Evolutionary conservation across 139 green algal species (phyloP), one percentile per base, ranked within the genome.

Genomic region (Coelastrella sp.): DNA sequence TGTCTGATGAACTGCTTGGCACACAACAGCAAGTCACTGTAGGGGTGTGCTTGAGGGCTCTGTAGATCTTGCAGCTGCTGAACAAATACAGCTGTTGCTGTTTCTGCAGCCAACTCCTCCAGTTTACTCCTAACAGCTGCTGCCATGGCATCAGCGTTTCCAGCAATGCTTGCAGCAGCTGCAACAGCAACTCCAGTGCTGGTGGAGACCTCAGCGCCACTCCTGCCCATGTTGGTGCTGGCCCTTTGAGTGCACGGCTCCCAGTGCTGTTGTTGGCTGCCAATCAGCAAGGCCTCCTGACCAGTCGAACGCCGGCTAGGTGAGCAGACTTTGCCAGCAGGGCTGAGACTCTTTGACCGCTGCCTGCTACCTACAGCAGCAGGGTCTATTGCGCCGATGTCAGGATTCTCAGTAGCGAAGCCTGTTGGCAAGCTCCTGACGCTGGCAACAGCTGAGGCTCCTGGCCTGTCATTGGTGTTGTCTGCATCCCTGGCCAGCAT

Each of bases 1-100:
- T 91, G 81, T n/a, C 56, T 58, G 17, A 91, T 6, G 58, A 91
- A 91, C 49, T 61, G 72, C 61, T 83, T 90, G 58, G 85, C 85
- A 12, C 76, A 15, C 58, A 84, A 60, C 73, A 90, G 58, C n/a
- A 90, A 73, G 9, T 22, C 27, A 58, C 8, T 72, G 84, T 78
- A 81, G 7, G 27, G 20, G 49, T 20, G 20, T 57, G 24, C 19
- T 20, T 72, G 80, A 8, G 22, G 58, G 19, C 20, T 73, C 22
- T 4, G 22, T 58, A 17, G 15, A 27, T 17, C 14, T 14, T 61
- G 82, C 22, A 49, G 22, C 78, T 65, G 82, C 82, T 35, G 70
- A 14, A 72, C 15, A 17, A 14, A 72, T 72, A 14, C 63, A 49
- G 35, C 35, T 49, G 35, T 17, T 72, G 10, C 74, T 58, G 10